These are phyloP conservation scores for Stemphylium lycopersici DNA, from an alignment of 2,329 filamentous ascomycete species.

Conservation along the genomic window DNA sequence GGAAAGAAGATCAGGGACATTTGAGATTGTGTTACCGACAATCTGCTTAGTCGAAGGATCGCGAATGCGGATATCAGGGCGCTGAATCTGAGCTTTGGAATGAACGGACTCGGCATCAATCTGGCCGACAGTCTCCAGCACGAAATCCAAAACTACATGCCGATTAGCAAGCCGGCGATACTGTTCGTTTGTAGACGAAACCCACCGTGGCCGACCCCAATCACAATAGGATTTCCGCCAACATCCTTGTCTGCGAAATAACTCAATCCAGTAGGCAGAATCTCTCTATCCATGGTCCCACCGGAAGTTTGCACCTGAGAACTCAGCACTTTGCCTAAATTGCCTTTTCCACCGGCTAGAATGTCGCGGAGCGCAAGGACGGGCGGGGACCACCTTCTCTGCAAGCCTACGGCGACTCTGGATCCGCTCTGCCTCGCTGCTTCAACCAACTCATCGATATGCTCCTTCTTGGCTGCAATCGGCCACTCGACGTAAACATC, in stretches of 20 bases:
- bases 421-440: conserved; percentile 50
- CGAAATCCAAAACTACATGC: conserved; percentile 16
- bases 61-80: not conserved
- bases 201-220: conserved; percentile 39
- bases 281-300: conserved; percentile 24
- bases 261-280: conserved; percentile 15
- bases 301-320: conserved; percentile 31
- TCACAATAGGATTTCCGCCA: conserved; percentile 25
- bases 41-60: not conserved
- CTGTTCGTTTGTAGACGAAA: too few species aligned
- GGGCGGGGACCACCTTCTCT: conserved; percentile 51
- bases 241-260: conserved; percentile 23
- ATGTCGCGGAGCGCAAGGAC: conserved; percentile 52
- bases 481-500: conserved; percentile 60
- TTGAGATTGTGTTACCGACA: not conserved
- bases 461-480: conserved; percentile 45
- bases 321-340: conserved; percentile 52
- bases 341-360: conserved; percentile 44
- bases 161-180: not conserved
- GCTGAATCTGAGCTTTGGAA: conserved; percentile 13
- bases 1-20: conserved; percentile 56
- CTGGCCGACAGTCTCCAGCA: conserved; percentile 27
- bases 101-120: conserved; percentile 13
- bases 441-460: conserved; percentile 50
- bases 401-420: conserved; percentile 56